Evolutionary conservation across 1,284 basidiomycete genomes (phyloP), one percentile per base, ranked within the genome.

Genomic region (Papiliotrema flavescens): DNA sequence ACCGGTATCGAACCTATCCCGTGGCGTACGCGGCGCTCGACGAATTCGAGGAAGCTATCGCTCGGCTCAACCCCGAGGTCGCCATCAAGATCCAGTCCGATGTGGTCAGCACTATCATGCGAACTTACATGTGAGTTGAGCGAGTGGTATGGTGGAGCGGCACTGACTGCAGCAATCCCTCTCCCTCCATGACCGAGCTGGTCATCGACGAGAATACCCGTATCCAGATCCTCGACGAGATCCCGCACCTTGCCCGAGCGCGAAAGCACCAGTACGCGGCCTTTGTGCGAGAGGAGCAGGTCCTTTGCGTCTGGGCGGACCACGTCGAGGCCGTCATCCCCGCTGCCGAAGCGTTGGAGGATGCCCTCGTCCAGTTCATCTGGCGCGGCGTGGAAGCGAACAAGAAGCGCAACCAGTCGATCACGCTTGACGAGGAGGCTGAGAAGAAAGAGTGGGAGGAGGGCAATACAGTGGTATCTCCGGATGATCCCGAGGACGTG

Each of bases 211-310:
- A 55, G 20, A 62, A 74, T 49, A 68, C 68, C 17, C 66, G 64
- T 49, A 69, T 72, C 14, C 72, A 74, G 47, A 68, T 74, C 39
- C 55, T 73, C 19, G 67, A 86, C 53, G 81, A 79, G 23, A 84
- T 89, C 67, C 69, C 72, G 44, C 79, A 83, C 58, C 78, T 90
- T 3, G 82, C 84, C 4, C 79, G 80, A 22, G 88, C 87, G 1
- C 83, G 89, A 67, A 89, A 88, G 74, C 87, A 89, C 62, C 88
- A 90, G 66, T 86, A 87, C 58, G 88, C 84, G n/a, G 88, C 88
- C 20, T 90, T 91, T 74, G 82, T 90, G 56, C 83, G 88, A 37
- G 83, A 85, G 66, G 87, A 90, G 63, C 82, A 83, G 26, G 84
- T 87, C 15, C 76, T 90, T 39, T 79, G 88, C 44, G 81, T 87